Base-by-base conservation (phyloP, 352 stramenopile genomes). In the Globisporangium sylvaticum region DNA sequence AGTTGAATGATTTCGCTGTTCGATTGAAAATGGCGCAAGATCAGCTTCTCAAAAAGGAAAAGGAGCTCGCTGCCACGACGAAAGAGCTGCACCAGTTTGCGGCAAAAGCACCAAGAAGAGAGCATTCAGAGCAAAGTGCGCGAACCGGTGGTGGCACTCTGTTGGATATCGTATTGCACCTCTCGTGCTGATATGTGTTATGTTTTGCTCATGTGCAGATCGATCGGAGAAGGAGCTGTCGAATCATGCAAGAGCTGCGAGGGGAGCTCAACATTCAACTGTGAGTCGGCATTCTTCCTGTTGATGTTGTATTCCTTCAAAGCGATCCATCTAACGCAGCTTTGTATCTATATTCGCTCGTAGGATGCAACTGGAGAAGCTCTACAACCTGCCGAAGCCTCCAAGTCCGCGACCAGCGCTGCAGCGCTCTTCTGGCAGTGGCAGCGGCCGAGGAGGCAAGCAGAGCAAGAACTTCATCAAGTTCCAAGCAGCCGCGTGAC, bases 211-310 rank as follows among this genome's bases (percentile, higher is more conserved):
- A n/a, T n/a, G n/a, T n/a, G n/a, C 39, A 76, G 70, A 74, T 76
- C 24, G 62, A 76, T 29, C 44, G 67, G 24, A 66, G 57, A 53
- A 64, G 70, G 31, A 65, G 69, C 29, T 68, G 59, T 34, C 58
- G 67, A 6, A 62, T 73, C 32, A 70, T 76, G 55, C 70, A 65
- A 29, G 70, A 76, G 32, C 63, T 76, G 24, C 62, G 69, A 18
- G 64, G 37, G 14, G 70, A 76, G 29, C 64, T 76, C 50, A 70
- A 64, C 32, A 29, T 64, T 3, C 66, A 73, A 18, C 32, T 68
- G 70, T 73, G 64, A 29, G 57, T 60, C 1, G 3, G 27, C 15
- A 18, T 20, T 18, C 37, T 44, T 15, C 4, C 2, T 14, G 12
- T 14, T 14, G 10, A 4, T 52, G 29, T 42, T 42, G 25, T 15